Evolutionary conservation across 352 stramenopile species (phyloP).

Genomic region (Pythium monospermum): DNA sequence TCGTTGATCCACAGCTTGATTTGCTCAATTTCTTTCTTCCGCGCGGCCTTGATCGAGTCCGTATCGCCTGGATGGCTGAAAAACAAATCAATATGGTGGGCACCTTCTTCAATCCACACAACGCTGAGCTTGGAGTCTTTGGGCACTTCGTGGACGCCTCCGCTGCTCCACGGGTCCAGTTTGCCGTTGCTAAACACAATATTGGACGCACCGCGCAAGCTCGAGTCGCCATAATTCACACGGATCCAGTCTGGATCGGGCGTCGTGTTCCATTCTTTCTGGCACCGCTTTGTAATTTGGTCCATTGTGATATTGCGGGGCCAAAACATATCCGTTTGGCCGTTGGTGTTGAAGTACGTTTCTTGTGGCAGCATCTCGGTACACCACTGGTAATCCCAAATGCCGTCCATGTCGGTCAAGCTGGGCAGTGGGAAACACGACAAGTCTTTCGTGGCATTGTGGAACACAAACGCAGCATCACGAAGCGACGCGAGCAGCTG

Average conservation of each 20-base stretch:
- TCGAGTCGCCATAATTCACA: conserved; percentile 63
- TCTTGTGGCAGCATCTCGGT: conserved; percentile 89
- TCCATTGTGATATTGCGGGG: conserved; percentile 51
- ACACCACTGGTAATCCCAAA: conserved; percentile 92
- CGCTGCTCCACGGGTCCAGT: conserved; percentile 91
- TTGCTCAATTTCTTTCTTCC: conserved; percentile 68
- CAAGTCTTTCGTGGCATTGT: conserved; percentile 82
- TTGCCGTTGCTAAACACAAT: conserved; percentile 95
- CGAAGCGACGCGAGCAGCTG: conserved; percentile 45
- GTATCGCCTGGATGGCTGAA: conserved; percentile 89
- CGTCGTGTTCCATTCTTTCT: conserved; percentile 53
- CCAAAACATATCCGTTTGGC: conserved; percentile 92
- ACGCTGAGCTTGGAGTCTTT: conserved; percentile 54
- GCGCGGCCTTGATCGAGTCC: conserved; percentile 58
- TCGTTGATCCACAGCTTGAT: conserved; percentile 85
- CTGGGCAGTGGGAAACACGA: conserved; percentile 71
- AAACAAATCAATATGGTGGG: conserved; percentile 92
- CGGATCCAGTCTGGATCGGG: conserved; percentile 75
- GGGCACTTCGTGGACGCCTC: conserved; percentile 68
- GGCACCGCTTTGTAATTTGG: conserved; percentile 55
- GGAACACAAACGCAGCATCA: conserved; percentile 79
- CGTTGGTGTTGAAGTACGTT: conserved; percentile 87
- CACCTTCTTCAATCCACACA: conserved; percentile 70
- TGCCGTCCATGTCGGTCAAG: conserved; percentile 72
- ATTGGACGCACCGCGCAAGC: conserved; percentile 75